Percentiles rank a stretch among this genome's conserved stretches.
phyloP scores from a whole-genome alignment of 2,329 filamentous ascomycete species.

The Alternaria longipes region DNA sequence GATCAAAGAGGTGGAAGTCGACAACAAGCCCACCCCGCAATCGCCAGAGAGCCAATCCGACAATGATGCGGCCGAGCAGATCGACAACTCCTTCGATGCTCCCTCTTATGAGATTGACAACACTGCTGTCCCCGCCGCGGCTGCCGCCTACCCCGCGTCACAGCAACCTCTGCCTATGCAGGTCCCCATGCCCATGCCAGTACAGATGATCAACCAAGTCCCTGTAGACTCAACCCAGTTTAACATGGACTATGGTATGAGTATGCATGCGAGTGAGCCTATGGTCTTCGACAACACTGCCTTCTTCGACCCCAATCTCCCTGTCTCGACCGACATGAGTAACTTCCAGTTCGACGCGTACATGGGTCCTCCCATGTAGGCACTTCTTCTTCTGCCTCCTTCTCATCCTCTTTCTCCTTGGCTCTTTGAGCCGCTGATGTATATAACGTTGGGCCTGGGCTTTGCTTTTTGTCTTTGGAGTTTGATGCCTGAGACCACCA shows the following conservation, averaged over 20 bases:
- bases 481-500: constrained; percentile 40
- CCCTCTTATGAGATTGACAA: constrained; percentile 18
- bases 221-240: constrained; percentile 27
- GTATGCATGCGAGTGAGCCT: constrained; percentile 31
- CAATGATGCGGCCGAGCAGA: constrained; percentile 25
- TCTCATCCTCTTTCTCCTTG: not conserved
- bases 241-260: constrained; percentile 31
- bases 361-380: constrained; percentile 18
- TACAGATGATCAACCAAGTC: constrained; percentile 19
- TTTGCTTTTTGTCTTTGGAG: constrained; percentile 8
- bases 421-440: constrained; percentile 3
- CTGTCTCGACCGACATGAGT: constrained; percentile 19
- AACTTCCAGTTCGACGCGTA: constrained; percentile 45
- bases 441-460: constrained; percentile 18
- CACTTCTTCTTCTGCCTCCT: constrained; percentile 5
- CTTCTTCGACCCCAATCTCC: constrained; percentile 32
- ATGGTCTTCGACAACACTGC: constrained; percentile 29
- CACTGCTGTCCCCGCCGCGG: not conserved
- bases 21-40: constrained; percentile 26
- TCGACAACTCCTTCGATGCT: constrained; percentile 18
- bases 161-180: constrained; percentile 18
- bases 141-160: constrained; percentile 17
- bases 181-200: constrained; percentile 11
- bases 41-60: constrained; percentile 39
- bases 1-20: constrained; percentile 66